A percentile compares a stretch with the other conserved stretches of the same genome.
These are phyloP conservation scores for Pseudopyrenochaeta lycopersici DNA, from an alignment of 2,329 filamentous ascomycete genomes.

Conservation along the genomic window DNA sequence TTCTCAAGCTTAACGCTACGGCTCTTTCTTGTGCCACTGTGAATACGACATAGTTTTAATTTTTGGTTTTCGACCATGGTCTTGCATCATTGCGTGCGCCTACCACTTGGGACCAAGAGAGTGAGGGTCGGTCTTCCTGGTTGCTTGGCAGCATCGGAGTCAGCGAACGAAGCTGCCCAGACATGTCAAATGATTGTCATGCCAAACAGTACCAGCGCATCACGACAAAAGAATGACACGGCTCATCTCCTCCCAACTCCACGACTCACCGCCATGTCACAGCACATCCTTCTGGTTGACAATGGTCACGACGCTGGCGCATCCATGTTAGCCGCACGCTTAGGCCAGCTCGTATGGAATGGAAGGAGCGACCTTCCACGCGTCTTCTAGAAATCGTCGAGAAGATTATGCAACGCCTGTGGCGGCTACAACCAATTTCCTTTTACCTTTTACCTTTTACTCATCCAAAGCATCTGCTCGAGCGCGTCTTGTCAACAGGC, in stretches of 20 bases:
- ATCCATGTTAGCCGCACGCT: background rate
- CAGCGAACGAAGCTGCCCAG: no score
- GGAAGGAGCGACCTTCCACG: slow-evolving; percentile 1
- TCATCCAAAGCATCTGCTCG: no score
- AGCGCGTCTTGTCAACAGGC: no score
- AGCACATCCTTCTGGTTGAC: background rate
- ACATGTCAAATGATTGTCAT: no score
- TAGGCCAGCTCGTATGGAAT: slow-evolving; percentile 1
- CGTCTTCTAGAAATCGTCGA: background rate
- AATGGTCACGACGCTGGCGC: background rate
- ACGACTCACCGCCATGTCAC: background rate
- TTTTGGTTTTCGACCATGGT: no score
- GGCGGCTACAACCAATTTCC: background rate
- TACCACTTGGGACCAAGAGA: no score
- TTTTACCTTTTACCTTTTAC: no score
- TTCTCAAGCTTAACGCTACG: background rate
- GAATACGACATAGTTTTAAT: background rate
- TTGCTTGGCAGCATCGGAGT: no score
- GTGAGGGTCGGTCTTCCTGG: background rate
- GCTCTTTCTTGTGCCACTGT: background rate
- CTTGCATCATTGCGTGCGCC: no score
- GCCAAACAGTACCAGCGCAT: no score
- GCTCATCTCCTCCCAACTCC: background rate
- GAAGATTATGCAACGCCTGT: slow-evolving; percentile 2
- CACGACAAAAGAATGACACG: no score